A percentile compares a stretch with the other conserved stretches of the same genome.
Conservation (phyloP, 2,329 filamentous ascomycete species). For the Paracamarosporium sp. region DNA sequence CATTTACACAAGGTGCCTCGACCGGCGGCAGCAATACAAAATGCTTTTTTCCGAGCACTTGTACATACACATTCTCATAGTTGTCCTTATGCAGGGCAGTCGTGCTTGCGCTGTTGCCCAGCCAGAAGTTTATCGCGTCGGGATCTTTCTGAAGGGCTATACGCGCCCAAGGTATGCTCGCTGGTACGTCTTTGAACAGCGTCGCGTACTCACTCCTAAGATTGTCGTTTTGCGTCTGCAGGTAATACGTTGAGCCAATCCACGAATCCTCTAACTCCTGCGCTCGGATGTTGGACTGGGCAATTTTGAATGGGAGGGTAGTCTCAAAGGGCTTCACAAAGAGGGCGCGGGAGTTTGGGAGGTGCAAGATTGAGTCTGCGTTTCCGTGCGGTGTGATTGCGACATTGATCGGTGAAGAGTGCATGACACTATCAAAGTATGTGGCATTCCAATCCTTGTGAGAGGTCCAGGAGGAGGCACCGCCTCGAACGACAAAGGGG, state of each 20-base stretch:
- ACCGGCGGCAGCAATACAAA: slow-evolving; percentile 78
- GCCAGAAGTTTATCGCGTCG: slow-evolving; percentile 84
- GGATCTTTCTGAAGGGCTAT: slow-evolving; percentile 71
- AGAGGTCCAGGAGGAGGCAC: slow-evolving; percentile 69
- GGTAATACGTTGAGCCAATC: slow-evolving; percentile 58
- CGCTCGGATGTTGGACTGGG: slow-evolving; percentile 66
- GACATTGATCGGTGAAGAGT: slow-evolving; percentile 69
- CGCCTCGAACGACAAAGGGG: slow-evolving; percentile 74
- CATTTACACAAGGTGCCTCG: slow-evolving; percentile 72
- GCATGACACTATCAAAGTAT: slow-evolving; percentile 65
- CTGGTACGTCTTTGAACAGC: slow-evolving; percentile 69
- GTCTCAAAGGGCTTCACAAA: slow-evolving; percentile 79
- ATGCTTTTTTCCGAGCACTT: slow-evolving; percentile 74
- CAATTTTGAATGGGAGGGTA: slow-evolving; percentile 65
- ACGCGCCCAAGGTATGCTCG: slow-evolving; percentile 73
- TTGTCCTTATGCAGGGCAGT: slow-evolving; percentile 83
- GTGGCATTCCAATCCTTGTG: slow-evolving; percentile 66
- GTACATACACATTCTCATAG: slow-evolving; percentile 86
- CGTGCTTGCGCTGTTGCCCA: slow-evolving; percentile 71
- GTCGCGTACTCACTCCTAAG: slow-evolving; percentile 73
- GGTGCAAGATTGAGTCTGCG: slow-evolving; percentile 68
- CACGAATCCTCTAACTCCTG: slow-evolving; percentile 55
- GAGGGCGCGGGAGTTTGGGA: slow-evolving; percentile 47
- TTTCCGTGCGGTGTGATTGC: slow-evolving; percentile 77
- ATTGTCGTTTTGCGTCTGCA: slow-evolving; percentile 86